Evolutionary conservation across 768 basidiomycete species (phyloP), one percentile per base, ranked within the genome.

Genomic region (Antrodiella citrinella): DNA sequence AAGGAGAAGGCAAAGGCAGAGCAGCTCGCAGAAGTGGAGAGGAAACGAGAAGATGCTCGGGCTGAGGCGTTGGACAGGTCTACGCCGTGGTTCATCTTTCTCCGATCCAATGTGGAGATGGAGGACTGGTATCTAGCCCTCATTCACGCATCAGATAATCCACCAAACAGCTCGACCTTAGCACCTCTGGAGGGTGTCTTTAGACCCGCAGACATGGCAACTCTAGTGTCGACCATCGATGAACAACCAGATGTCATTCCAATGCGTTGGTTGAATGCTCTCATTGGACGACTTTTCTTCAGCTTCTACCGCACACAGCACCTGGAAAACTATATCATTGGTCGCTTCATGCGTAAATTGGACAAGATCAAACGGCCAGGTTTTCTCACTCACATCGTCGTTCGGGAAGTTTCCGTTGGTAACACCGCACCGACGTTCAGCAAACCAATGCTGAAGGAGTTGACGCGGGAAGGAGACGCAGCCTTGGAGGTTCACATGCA

Each of bases 391-490:
- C 89, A 94, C 53, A 75, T 98, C 49, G 75, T 82, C 30, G 88
- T 98, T 40, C 84, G 84, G 26, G 89, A 95, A 54, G 93, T 95
- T 45, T 85, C 87, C 38, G 84, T 96, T 45, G 95, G 95, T 9
- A 80, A 81, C 58, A 82, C 72, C 48, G 76, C 89, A 0, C 91
- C 94, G 2, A 86, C 86, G 55, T 76, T 98, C 54, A 91, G 86
- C 74, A 95, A 94, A 56, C 96, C 96, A 2, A 97, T 98, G 95
- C 74, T 99, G 49, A 98, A 98, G 69, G 92, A 97, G 59, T 81
- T 97, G 49, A 95, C 92, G 1, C 83, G 85, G 57, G 92, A 96
- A 50, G 96, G 96, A 15, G 90, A 95, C 56, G 91, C 92, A 0
- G 77, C 90, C 3, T 71, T 98, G 61, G 95, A 97, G 61, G 79